These are phyloP conservation scores for Chlamydomonas schloesseri DNA, from an alignment of 139 green algal genomes.

Conservation along the genomic window DNA sequence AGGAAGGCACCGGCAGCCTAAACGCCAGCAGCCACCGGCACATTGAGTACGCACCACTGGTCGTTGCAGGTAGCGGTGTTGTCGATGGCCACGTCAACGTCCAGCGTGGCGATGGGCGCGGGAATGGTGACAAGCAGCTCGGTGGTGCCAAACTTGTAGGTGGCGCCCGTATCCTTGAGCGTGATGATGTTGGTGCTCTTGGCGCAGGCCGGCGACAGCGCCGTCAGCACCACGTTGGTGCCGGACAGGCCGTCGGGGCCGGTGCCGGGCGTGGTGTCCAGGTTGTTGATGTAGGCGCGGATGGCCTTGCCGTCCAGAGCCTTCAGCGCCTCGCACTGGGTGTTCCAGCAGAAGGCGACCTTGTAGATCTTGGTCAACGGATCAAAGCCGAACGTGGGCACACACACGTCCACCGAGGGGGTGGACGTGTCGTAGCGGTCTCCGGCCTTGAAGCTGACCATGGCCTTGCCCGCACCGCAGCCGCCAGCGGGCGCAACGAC, in stretches of 20 bases:
- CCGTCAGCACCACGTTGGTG: neutral
- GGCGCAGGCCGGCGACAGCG: slow-evolving; percentile 1
- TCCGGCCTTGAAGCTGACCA: slow-evolving; percentile 15
- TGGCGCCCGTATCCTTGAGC: neutral
- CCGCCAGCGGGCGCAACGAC: neutral
- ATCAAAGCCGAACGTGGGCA: slow-evolving; percentile 9
- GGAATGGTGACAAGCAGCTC: neutral
- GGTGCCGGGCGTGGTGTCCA: neutral
- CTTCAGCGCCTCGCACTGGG: neutral
- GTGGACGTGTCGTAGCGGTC: slow-evolving; percentile 14
- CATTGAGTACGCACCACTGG: neutral
- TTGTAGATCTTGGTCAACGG: slow-evolving; percentile 27
- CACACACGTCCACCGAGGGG: neutral
- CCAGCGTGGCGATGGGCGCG: neutral
- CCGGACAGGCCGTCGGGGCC: neutral
- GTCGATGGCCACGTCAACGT: slow-evolving; percentile 3
- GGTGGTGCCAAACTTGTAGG: neutral
- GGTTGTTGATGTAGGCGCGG: neutral
- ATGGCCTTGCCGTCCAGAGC: neutral
- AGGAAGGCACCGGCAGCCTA: neutral
- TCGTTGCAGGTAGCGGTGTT: neutral
- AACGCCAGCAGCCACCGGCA: neutral
- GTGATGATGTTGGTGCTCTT: neutral
- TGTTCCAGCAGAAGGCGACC: slow-evolving; percentile 38
- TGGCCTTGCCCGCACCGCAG: neutral